phyloP scores from a whole-genome alignment of 2,329 filamentous ascomycete genomes.

The Aspergillus ochraceus region DNA sequence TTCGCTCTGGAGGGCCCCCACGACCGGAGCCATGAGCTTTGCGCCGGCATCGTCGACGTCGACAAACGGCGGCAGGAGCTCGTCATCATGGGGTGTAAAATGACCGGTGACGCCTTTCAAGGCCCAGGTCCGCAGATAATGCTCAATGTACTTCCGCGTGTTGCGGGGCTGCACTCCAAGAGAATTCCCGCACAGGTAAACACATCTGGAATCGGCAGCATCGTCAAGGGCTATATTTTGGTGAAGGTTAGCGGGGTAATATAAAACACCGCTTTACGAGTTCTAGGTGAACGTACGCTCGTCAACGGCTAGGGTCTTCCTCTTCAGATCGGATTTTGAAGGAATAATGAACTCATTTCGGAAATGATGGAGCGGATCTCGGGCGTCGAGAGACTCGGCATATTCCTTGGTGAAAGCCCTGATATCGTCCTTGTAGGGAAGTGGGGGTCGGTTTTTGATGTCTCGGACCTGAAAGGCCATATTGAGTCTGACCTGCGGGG shows the following conservation, averaged over 20 bases:
- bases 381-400: constrained; percentile 55
- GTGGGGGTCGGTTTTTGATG: constrained; percentile 29
- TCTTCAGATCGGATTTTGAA: constrained; percentile 68
- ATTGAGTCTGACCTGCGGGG: background rate
- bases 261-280: background rate
- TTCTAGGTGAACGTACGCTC: constrained; percentile 14
- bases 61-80: constrained; percentile 70
- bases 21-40: constrained; percentile 67
- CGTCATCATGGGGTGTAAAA: constrained; percentile 68
- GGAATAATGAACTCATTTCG: constrained; percentile 76
- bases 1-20: constrained; percentile 71
- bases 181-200: constrained; percentile 90
- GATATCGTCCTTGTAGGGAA: constrained; percentile 33
- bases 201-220: constrained; percentile 50
- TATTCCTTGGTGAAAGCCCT: constrained; percentile 38
- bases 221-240: constrained; percentile 23
- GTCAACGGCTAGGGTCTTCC: constrained; percentile 54
- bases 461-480: constrained; percentile 33
- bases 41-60: constrained; percentile 76
- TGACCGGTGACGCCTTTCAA: constrained; percentile 83
- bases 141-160: constrained; percentile 64
- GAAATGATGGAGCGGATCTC: constrained; percentile 61
- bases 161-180: constrained; percentile 78
- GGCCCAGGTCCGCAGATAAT: constrained; percentile 80
- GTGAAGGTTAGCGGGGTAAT: constrained; percentile 4